Conservation (phyloP, 352 stramenopile genomes). For the Phytophthora sansomeana region DNA sequence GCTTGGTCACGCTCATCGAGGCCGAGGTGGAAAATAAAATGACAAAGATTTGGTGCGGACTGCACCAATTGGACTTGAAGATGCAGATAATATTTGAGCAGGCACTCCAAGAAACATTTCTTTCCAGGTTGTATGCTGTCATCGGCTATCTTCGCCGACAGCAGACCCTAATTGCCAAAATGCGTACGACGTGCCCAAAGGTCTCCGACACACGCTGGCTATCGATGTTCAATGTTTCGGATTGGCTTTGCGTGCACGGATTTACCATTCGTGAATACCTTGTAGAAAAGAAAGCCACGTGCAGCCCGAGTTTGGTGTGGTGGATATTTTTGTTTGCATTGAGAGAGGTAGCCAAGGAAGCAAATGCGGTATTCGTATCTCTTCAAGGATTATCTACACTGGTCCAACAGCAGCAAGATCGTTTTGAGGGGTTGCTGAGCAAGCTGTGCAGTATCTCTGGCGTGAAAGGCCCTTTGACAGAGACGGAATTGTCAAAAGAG, state of each 20-base stretch:
- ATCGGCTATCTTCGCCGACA: slow-evolving; percentile 21
- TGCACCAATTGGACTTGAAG: slow-evolving; percentile 31
- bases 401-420: slow-evolving; percentile 2
- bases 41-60: slow-evolving; percentile 22
- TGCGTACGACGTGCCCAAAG: slow-evolving; percentile 19
- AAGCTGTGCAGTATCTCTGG: too few species aligned
- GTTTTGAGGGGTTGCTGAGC: too few species aligned
- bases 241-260: slow-evolving; percentile 18
- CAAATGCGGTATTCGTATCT: slow-evolving; percentile 5
- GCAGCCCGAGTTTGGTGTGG: slow-evolving; percentile 8
- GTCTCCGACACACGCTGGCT: slow-evolving; percentile 20
- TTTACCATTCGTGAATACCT: slow-evolving; percentile 5
- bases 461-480: too few species aligned
- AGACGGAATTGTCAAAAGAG: too few species aligned
- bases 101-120: slow-evolving; percentile 19
- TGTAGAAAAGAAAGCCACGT: not conserved
- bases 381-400: not conserved
- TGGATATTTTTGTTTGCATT: slow-evolving; percentile 16
- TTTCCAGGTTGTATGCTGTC: slow-evolving; percentile 6
- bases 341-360: not conserved
- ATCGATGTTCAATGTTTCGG: slow-evolving; percentile 22
- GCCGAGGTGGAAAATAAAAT: not conserved
- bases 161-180: slow-evolving; percentile 22
- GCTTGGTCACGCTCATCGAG: slow-evolving; percentile 8
- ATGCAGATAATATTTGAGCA: slow-evolving; percentile 14